Percentiles rank a stretch among this genome's conserved stretches.
Conservation (phyloP, 495 filamentous ascomycete species). For the Physcia stellaris region DNA sequence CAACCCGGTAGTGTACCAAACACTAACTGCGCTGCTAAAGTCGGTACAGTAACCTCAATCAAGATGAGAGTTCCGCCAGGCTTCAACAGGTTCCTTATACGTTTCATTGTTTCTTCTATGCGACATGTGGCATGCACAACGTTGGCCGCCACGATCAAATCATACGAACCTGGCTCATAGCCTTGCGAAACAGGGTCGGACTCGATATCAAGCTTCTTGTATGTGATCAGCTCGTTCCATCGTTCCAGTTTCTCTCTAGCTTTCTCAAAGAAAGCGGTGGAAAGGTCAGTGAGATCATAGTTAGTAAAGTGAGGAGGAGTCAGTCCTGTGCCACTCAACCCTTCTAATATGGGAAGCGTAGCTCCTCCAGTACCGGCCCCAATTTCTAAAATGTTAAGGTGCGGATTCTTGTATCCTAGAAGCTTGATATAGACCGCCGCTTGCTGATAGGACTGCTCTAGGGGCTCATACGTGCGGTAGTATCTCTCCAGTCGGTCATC, state of each 20-base stretch:
- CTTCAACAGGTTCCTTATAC: not conserved
- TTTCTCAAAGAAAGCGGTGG: conserved; percentile 22
- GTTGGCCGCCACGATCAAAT: conserved; percentile 31
- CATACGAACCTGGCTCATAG: conserved; percentile 27
- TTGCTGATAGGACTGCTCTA: not conserved
- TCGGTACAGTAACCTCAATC: not conserved
- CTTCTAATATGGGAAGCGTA: conserved; percentile 11
- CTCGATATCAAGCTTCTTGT: conserved; percentile 32
- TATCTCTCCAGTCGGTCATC: not conserved
- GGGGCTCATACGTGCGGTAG: not conserved
- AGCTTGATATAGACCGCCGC: too few relatives aligned
- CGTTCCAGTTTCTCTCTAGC: conserved; percentile 16
- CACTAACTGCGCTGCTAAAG: not conserved
- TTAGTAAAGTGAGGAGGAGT: not conserved
- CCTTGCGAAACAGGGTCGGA: conserved; percentile 30
- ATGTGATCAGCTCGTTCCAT: conserved; percentile 11
- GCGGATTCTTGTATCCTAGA: conserved; percentile 26
- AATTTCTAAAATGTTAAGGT: conserved; percentile 35
- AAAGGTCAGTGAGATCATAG: conserved; percentile 16
- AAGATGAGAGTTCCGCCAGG: not conserved
- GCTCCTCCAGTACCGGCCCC: conserved; percentile 28
- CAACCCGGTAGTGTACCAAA: conserved; percentile 16
- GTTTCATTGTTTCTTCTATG: not conserved
- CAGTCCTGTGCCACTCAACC: not conserved
- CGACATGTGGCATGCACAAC: not conserved